A percentile compares a stretch with the other conserved stretches of the same genome.
Evolutionary conservation across 768 basidiomycete genomes (phyloP).

Genomic region (Scleroderma bovista): DNA sequence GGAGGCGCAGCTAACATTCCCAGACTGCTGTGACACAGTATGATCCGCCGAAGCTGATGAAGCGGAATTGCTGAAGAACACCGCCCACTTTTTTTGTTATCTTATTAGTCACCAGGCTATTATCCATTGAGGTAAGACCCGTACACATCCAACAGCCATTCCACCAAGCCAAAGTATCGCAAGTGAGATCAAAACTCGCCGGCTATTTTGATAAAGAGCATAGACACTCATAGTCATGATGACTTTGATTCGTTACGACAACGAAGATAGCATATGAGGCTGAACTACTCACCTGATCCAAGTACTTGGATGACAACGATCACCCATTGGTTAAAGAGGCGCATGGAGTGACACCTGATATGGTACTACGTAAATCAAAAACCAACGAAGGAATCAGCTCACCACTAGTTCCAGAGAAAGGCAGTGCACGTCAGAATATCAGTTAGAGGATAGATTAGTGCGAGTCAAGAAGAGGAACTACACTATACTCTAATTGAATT

Average conservation of each 20-base stretch:
- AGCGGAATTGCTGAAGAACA: neutral
- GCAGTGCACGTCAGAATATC: neutral
- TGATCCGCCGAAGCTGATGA: neutral
- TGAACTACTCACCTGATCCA: slow-evolving; percentile 3
- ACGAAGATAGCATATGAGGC: neutral
- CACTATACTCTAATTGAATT: neutral
- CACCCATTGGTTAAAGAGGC: too few species aligned
- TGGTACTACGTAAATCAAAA: too few species aligned
- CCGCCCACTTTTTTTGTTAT: too few species aligned
- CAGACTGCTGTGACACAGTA: neutral
- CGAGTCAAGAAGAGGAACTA: neutral
- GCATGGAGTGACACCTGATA: too few species aligned
- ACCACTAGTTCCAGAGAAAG: too few species aligned
- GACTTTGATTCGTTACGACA: neutral
- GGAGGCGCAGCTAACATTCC: neutral
- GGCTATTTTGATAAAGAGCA: slow-evolving; percentile 10
- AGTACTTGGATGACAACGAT: slow-evolving; percentile 9
- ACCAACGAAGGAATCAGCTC: too few species aligned
- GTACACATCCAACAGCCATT: slow-evolving; percentile 5
- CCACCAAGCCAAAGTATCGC: neutral
- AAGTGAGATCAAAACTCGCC: slow-evolving; percentile 3
- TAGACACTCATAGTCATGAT: slow-evolving; percentile 19
- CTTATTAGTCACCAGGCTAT: too few species aligned
- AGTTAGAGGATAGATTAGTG: too few species aligned
- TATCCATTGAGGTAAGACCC: neutral